Conservation (phyloP, 2,329 filamentous ascomycete genomes). For the Aspergillus aculeatinus region DNA sequence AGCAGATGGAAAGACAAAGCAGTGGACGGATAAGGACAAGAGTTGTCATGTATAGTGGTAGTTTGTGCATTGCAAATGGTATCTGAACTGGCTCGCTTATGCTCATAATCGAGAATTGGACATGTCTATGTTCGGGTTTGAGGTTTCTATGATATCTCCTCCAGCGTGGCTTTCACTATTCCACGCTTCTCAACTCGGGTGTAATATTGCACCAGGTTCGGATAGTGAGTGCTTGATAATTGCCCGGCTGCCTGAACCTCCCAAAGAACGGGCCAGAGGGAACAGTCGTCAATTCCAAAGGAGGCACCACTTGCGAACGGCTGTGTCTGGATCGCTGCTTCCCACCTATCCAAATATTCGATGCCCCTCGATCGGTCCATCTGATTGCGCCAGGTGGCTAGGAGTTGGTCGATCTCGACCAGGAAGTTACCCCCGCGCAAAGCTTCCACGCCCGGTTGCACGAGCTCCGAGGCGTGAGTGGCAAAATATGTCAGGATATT, state of each 20-base stretch:
- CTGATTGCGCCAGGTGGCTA: conserved; percentile 30
- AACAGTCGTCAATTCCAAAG: conserved; percentile 45
- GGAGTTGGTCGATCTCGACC: conserved; percentile 30
- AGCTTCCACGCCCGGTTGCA: conserved; percentile 28
- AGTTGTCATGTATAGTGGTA: background rate
- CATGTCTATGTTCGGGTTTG: background rate
- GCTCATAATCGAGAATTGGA: background rate
- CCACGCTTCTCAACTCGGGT: conserved; percentile 38
- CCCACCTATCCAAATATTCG: conserved; percentile 29
- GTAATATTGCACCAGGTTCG: conserved; percentile 39
- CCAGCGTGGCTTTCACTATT: conserved; percentile 36
- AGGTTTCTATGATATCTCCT: conserved; percentile 15
- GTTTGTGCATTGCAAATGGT: background rate
- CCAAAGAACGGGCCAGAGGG: conserved; percentile 45
- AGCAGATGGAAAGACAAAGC: background rate
- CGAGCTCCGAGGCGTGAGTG: conserved; percentile 19
- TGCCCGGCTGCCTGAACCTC: conserved; percentile 32
- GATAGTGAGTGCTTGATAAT: conserved; percentile 29
- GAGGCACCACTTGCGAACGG: conserved; percentile 37
- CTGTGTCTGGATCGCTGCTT: conserved; percentile 29
- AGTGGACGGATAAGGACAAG: background rate
- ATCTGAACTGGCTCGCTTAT: background rate
- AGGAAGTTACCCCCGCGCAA: conserved; percentile 31
- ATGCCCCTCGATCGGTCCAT: background rate
- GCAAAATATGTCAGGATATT: conserved; percentile 35